Conservation (phyloP, 2,329 filamentous ascomycete species). For the Aspergillus texensis region DNA sequence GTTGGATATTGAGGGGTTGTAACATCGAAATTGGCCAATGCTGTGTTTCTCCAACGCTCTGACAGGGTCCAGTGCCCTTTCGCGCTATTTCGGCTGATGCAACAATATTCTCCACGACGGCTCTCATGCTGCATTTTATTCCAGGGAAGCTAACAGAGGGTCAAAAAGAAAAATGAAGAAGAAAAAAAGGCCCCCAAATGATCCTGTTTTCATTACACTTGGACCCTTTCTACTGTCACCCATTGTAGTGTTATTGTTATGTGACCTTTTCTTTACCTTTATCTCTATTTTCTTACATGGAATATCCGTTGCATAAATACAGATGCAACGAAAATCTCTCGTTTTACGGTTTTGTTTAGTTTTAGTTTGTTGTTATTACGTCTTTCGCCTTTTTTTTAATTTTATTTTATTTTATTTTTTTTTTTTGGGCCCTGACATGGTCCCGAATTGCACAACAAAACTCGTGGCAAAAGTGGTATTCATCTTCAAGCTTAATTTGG, state of each 20-base stretch:
- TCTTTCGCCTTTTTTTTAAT: slow-evolving; percentile 3
- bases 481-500: slow-evolving; percentile 26
- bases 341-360: neutral
- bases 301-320: neutral
- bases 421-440: slow-evolving; percentile 31
- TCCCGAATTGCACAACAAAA: slow-evolving; percentile 27
- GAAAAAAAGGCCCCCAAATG: slow-evolving; percentile 8
- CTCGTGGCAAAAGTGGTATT: slow-evolving; percentile 35
- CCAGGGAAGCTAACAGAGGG: slow-evolving; percentile 2
- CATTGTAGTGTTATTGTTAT: slow-evolving; percentile 15
- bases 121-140: slow-evolving; percentile 16
- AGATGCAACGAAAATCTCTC: neutral
- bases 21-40: slow-evolving; percentile 35
- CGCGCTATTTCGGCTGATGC: slow-evolving; percentile 24
- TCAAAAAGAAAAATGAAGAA: slow-evolving; percentile 7
- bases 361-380: neutral
- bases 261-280: slow-evolving; percentile 5
- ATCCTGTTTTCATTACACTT: slow-evolving; percentile 24
- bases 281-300: slow-evolving; percentile 7
- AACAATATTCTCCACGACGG: slow-evolving; percentile 25
- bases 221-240: slow-evolving; percentile 30
- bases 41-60: slow-evolving; percentile 26
- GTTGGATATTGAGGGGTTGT: slow-evolving; percentile 26
- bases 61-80: slow-evolving; percentile 21
- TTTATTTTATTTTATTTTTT: no score